Evolutionary conservation across 2,329 filamentous ascomycete species (phyloP), one percentile per base, ranked within the genome.

Genomic region (Aspergillus awamori): DNA sequence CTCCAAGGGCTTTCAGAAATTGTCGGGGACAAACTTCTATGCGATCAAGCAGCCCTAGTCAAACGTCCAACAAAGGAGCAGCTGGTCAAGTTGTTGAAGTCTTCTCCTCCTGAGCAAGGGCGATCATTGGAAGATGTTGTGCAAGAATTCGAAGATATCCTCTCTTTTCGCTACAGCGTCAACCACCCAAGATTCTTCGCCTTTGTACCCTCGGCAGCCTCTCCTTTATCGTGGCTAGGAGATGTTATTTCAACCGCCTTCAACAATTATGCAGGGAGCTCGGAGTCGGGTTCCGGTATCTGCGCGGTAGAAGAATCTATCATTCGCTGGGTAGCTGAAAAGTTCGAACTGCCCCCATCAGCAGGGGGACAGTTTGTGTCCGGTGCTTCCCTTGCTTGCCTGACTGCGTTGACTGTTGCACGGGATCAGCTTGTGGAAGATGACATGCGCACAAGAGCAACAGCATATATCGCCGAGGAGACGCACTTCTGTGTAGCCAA

Each of bases 361-460:
- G 58, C 65, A 3, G 65, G 62, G 6, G 68, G 68, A 3, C 58
- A 51, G 5, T 68, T 63, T 22, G 67, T 70, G 3, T 65, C 64
- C 3, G 65, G 68, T 13, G 67, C 59, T 4, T 70, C 68, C 2
- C 64, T 69, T 60, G 68, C 67, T 1, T 66, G 65, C 22, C 39
- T 70, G 36, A 68, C 64, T 3, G 68, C 68, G 6, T n/a, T 69
- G 15, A 39, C 54, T 2, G 53, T 63, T 13, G 68, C 68, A 2
- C 60, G 68, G 22, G 67, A 70, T 36, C 54, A 67, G 28, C 47
- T 51, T 4, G 24, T 69, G 11, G 15, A 53, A 4, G 22, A 22
- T 11, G 52, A 38, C 5, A 38, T 64, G 20, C 26, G 59, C n/a
- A 30, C 28, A 1, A 30, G 43, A 6, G 65, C 59, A 1, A 57